Conservation (phyloP, 495 filamentous ascomycete genomes). For the Podospora bellae-mahoneyi region DNA sequence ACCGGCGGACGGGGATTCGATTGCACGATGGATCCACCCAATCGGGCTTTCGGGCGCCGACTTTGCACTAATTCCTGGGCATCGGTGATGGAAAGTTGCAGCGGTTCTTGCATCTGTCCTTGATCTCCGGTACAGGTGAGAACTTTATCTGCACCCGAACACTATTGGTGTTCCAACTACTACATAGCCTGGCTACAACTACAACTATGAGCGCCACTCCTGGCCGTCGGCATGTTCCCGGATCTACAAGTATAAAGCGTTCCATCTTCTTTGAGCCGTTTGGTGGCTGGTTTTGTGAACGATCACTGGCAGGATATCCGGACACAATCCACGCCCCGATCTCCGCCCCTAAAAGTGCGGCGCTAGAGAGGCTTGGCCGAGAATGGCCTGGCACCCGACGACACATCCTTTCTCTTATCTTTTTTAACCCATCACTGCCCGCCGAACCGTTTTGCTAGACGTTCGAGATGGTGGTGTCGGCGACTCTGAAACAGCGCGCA, state of each 20-base stretch:
- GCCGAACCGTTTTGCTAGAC: no score
- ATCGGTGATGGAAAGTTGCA: neutral
- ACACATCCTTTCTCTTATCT: neutral
- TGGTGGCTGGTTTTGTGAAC: neutral
- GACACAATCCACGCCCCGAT: neutral
- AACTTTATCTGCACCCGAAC: neutral
- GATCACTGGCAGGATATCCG: neutral
- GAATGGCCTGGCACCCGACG: neutral
- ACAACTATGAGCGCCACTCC: neutral
- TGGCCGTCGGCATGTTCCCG: neutral
- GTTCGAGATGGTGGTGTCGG: no score
- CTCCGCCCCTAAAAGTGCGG: neutral
- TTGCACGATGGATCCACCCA: neutral
- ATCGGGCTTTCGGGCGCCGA: neutral
- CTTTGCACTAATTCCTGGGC: neutral
- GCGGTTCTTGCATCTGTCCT: no score
- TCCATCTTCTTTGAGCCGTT: neutral
- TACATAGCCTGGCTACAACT: neutral
- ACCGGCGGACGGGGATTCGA: neutral
- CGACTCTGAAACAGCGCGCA: neutral
- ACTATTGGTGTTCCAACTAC: neutral
- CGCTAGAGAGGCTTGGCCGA: neutral
- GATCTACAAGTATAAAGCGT: neutral
- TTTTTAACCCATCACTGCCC: neutral
- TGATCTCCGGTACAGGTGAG: neutral